A percentile compares a stretch with the other conserved stretches of the same genome.
Conservation (phyloP, 176 grass and related monocot genomes). For the Miscanthus lutarioriparius region DNA sequence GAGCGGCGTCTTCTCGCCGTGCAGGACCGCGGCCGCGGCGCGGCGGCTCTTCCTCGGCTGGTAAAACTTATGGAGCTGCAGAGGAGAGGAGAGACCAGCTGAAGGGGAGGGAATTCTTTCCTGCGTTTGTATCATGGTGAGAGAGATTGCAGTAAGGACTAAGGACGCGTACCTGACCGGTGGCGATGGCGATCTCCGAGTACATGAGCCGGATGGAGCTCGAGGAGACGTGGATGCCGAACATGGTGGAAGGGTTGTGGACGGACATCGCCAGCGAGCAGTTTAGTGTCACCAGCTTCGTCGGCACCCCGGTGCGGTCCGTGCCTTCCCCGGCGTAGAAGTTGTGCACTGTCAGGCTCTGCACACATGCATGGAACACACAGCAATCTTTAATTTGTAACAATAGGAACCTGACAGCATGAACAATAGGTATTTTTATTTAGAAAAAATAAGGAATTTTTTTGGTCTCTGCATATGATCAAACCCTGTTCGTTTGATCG, state of each 20-base stretch:
- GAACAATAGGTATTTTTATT: no score
- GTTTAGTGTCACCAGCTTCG: conserved; percentile 74
- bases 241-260: conserved; percentile 75
- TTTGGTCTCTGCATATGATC: no score
- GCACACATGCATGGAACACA: neutral
- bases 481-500: no score
- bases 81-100: neutral
- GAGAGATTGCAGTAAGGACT: no score
- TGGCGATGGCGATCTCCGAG: conserved; percentile 67
- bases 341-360: conserved; percentile 77
- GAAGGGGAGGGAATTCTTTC: no score
- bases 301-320: conserved; percentile 80
- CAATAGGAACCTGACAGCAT: no score
- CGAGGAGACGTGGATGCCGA: conserved; percentile 80
- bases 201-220: conserved; percentile 57
- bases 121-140: no score
- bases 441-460: no score
- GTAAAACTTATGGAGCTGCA: conserved; percentile 74
- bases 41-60: conserved; percentile 69
- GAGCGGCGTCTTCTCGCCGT: conserved; percentile 74
- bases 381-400: no score
- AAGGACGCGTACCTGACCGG: conserved; percentile 45
- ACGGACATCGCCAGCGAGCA: conserved; percentile 66
- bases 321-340: conserved; percentile 79
- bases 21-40: conserved; percentile 42